Conservation (phyloP, 208 protist genomes). For the Acanthamoeba sp. region DNA sequence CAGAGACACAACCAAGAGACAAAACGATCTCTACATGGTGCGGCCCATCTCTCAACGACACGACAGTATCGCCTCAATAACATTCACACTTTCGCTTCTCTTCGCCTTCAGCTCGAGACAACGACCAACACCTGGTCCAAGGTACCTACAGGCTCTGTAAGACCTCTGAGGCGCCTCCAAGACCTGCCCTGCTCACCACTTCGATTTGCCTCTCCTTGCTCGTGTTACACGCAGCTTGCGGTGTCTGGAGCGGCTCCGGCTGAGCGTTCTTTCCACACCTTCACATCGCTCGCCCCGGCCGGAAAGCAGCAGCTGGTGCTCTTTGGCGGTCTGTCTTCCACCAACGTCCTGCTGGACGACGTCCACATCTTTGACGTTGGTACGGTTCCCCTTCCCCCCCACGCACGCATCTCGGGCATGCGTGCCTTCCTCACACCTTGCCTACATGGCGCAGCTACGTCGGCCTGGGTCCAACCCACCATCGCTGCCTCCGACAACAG, state of each 20-base stretch:
- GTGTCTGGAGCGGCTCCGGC: neutral
- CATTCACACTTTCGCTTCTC: neutral
- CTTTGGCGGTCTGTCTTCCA: conserved; percentile 26
- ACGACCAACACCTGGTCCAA: conserved; percentile 26
- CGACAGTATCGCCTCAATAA: neutral
- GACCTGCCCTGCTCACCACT: neutral
- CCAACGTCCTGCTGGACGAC: neutral
- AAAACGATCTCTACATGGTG: conserved; percentile 58
- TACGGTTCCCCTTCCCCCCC: neutral
- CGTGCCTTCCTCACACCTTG: too few species aligned
- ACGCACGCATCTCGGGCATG: too few species aligned
- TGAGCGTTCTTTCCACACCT: conserved; percentile 38
- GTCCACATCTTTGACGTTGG: conserved; percentile 26
- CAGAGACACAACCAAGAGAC: neutral
- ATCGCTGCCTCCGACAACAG: neutral
- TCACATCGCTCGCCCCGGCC: neutral
- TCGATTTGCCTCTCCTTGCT: too few species aligned
- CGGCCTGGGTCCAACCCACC: neutral
- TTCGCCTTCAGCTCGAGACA: neutral
- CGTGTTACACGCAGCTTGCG: neutral
- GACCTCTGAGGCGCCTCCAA: neutral
- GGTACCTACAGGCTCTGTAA: neutral
- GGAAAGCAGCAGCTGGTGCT: conserved; percentile 9
- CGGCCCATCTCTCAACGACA: neutral
- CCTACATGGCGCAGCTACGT: neutral